phyloP scores from a whole-genome alignment of 192 early-diverging fungal genomes.

The Coemansia sp. region DNA sequence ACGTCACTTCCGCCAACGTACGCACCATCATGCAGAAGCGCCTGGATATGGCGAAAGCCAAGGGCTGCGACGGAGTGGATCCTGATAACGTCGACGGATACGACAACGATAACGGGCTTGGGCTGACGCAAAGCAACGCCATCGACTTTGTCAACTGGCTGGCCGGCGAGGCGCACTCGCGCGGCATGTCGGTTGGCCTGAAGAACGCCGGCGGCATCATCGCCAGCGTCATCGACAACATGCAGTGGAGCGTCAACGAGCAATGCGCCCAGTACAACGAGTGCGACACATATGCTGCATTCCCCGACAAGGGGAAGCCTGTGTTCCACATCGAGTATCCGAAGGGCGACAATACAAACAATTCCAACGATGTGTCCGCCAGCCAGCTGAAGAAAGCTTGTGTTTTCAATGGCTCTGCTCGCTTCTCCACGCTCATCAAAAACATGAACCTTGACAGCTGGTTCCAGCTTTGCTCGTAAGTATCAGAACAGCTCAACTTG shows the following conservation, averaged over 20 bases:
- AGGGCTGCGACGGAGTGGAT: conserved; percentile 7
- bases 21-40: conserved; percentile 6
- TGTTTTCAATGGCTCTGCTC: background rate
- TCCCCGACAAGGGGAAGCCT: conserved; percentile 1
- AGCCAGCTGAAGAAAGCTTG: background rate
- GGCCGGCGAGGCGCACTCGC: conserved; percentile 7
- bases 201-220: conserved; percentile 7
- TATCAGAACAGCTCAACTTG: no score
- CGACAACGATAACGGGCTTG: conserved; percentile 4
- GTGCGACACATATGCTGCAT: background rate
- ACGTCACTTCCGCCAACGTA: background rate
- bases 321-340: conserved; percentile 11
- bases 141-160: conserved; percentile 4
- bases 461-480: conserved; percentile 4
- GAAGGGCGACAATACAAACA: conserved; percentile 1
- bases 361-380: background rate
- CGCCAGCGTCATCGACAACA: conserved; percentile 8
- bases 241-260: conserved; percentile 10
- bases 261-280: conserved; percentile 7
- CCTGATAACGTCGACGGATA: conserved; percentile 10
- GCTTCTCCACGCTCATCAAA: conserved; percentile 8
- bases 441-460: conserved; percentile 12
- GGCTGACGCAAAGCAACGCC: background rate
- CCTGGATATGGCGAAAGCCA: conserved; percentile 2
- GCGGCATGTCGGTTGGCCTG: background rate